Conservation (phyloP, 2,329 filamentous ascomycete genomes). For the Coleophoma eucalyptorum region DNA sequence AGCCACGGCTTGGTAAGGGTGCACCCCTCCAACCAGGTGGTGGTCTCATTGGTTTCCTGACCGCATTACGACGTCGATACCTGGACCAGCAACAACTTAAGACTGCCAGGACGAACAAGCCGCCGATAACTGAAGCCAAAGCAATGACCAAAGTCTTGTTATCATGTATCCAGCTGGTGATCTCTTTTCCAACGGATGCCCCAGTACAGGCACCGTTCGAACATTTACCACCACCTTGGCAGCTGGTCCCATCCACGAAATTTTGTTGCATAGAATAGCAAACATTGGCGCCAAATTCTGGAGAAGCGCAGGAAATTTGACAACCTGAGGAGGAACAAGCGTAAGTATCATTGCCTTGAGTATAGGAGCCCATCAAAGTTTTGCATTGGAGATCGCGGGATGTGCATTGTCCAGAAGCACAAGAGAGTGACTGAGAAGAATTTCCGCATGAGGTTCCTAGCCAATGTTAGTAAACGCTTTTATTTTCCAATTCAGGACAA, state of each 20-base stretch:
- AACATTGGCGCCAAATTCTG: slow-evolving; percentile 58
- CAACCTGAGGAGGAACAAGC: slow-evolving; percentile 75
- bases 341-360: slow-evolving; percentile 70
- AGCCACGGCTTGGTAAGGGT: neutral
- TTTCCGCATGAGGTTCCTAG: slow-evolving; percentile 62
- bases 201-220: slow-evolving; percentile 74
- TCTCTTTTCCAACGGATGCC: slow-evolving; percentile 63
- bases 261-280: slow-evolving; percentile 83
- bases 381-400: slow-evolving; percentile 87
- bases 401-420: slow-evolving; percentile 92
- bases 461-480: slow-evolving; percentile 5
- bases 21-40: slow-evolving; percentile 6
- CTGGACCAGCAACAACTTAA: slow-evolving; percentile 61
- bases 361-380: slow-evolving; percentile 73
- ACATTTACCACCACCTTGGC: slow-evolving; percentile 76
- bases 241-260: slow-evolving; percentile 88
- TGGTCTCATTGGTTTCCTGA: slow-evolving; percentile 3
- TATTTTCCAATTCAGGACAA: neutral
- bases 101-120: slow-evolving; percentile 66
- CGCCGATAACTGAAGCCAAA: slow-evolving; percentile 67
- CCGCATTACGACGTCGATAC: slow-evolving; percentile 30
- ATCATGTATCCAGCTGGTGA: slow-evolving; percentile 69
- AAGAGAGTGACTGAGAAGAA: slow-evolving; percentile 49
- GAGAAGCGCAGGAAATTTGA: slow-evolving; percentile 68
- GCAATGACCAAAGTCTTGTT: slow-evolving; percentile 84